Evolutionary conservation across 2,329 filamentous ascomycete species (phyloP).

Genomic region (Aphanocladium album): DNA sequence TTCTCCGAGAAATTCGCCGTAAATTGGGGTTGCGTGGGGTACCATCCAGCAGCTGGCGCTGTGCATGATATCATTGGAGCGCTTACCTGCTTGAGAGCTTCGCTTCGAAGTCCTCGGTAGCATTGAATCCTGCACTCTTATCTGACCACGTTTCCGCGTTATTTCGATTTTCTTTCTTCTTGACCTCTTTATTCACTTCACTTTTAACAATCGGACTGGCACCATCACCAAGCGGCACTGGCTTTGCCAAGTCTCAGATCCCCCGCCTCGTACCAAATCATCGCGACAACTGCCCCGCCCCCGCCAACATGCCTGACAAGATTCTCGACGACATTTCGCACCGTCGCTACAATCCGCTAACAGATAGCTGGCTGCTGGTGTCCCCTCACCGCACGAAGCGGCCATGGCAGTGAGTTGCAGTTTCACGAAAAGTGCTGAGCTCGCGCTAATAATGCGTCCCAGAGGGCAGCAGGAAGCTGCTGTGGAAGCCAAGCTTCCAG

Average conservation of each 20-base stretch:
- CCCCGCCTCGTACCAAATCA: not conserved
- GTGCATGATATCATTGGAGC: conserved; percentile 14
- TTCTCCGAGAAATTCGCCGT: conserved; percentile 9
- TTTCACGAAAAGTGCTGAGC: not conserved
- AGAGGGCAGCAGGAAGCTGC: conserved; percentile 75
- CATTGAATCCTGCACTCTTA: not conserved
- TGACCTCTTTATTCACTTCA: not conserved
- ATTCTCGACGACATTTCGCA: conserved; percentile 96
- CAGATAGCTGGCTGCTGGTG: conserved; percentile 86
- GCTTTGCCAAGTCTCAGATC: not conserved
- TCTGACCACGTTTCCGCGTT: not conserved
- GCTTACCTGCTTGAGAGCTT: conserved; percentile 7
- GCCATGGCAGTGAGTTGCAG: conserved; percentile 81
- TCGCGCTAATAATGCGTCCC: conserved; percentile 2
- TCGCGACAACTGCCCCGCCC: conserved; percentile 9
- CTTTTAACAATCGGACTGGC: no score
- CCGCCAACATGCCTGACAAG: conserved; percentile 58
- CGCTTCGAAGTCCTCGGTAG: not conserved
- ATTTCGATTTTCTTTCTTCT: not conserved
- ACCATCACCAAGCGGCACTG: no score
- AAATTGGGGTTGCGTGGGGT: conserved; percentile 7
- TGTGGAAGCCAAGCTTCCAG: conserved; percentile 63
- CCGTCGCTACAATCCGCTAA: conserved; percentile 85
- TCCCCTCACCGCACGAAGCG: conserved; percentile 95
- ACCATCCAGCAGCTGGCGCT: not conserved